A percentile compares a stretch with the other conserved stretches of the same genome.
Conservation (phyloP, 2,329 filamentous ascomycete species). For the Macrophomina tecta region DNA sequence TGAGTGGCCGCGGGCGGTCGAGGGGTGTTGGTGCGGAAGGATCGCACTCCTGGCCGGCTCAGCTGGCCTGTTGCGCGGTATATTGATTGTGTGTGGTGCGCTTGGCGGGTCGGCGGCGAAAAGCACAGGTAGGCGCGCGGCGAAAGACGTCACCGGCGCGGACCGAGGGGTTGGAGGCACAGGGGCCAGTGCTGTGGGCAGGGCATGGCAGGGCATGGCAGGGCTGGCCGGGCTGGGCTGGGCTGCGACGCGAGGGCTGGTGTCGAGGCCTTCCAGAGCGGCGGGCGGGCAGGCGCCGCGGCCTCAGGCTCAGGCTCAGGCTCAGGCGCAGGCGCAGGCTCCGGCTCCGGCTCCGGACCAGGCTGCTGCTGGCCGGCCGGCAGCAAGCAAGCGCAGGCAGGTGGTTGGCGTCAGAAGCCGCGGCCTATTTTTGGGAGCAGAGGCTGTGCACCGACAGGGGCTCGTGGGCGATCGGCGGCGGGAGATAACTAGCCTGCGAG, state of each 20-base stretch:
- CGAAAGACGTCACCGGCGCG: background rate
- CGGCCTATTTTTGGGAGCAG: background rate
- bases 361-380: background rate
- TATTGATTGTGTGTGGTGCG: background rate
- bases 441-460: slow-evolving; percentile 17
- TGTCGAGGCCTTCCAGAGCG: background rate
- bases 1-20: slow-evolving; percentile 17
- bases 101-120: background rate
- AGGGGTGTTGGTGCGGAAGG: slow-evolving; percentile 22
- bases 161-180: background rate
- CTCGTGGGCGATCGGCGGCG: slow-evolving; percentile 11
- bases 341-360: no score
- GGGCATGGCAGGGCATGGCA: no score
- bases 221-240: no score
- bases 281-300: background rate
- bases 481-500: background rate
- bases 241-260: background rate
- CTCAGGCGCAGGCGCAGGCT: background rate
- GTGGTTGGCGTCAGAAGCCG: background rate
- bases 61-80: background rate
- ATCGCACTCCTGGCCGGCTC: slow-evolving; percentile 7
- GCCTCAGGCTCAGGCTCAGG: background rate
- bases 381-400: background rate
- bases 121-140: background rate
- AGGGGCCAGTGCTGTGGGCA: background rate